Conservation (phyloP, 129 eudicot species). For the Glebionis coronaria region DNA sequence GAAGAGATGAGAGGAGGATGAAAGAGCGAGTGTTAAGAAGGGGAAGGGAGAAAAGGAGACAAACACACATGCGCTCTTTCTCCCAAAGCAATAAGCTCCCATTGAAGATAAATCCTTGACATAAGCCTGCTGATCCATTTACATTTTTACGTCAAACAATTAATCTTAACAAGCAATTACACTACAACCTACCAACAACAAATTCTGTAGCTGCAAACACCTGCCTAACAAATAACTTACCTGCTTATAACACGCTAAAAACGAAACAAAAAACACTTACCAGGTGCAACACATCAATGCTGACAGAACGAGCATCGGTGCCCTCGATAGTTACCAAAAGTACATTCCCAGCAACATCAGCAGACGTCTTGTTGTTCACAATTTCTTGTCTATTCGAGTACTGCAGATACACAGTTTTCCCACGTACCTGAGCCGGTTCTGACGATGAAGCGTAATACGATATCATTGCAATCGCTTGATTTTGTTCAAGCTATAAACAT, state of each 20-base stretch:
- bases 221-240: constrained; percentile 16
- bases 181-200: constrained; percentile 44
- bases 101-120: constrained; percentile 88
- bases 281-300: constrained; percentile 95
- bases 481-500: constrained; percentile 64
- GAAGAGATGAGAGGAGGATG: constrained; percentile 63
- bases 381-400: constrained; percentile 98
- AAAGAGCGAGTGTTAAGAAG: constrained; percentile 85
- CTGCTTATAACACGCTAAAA: constrained; percentile 21
- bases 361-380: constrained; percentile 98
- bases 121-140: constrained; percentile 97
- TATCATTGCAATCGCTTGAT: constrained; percentile 96
- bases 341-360: constrained; percentile 97
- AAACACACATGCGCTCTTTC: constrained; percentile 99
- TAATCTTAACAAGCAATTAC: constrained; percentile 53
- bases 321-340: constrained; percentile 95
- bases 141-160: constrained; percentile 71
- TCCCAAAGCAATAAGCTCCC: constrained; percentile 98
- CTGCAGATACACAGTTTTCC: constrained; percentile 94
- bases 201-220: constrained; percentile 12
- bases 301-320: constrained; percentile 79
- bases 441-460: constrained; percentile 98
- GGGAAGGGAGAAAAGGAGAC: constrained; percentile 94
- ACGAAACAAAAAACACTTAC: constrained; percentile 48
- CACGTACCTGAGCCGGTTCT: constrained; percentile 96